A percentile compares a stretch with the other conserved stretches of the same genome.
Evolutionary conservation across 1,284 basidiomycete genomes (phyloP).

Genomic region (Boletus calvinii): DNA sequence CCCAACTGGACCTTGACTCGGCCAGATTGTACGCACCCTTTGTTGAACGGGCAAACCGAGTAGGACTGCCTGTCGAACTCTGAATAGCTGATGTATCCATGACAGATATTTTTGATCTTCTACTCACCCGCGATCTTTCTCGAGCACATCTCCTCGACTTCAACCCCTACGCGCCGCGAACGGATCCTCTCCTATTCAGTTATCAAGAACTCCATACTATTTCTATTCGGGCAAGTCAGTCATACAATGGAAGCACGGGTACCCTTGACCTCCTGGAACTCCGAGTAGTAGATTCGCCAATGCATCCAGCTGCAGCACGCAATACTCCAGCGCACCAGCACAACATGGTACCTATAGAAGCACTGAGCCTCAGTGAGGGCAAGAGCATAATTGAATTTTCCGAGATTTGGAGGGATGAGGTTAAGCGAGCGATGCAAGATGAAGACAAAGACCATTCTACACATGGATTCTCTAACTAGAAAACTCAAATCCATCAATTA

Average conservation of each 20-base stretch:
- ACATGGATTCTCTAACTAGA: background rate
- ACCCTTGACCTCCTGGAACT: constrained; percentile 46
- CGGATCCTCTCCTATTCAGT: constrained; percentile 84
- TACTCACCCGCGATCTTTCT: constrained; percentile 78
- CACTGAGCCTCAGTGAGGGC: constrained; percentile 76
- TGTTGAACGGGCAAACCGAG: background rate
- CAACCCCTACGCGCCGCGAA: constrained; percentile 83
- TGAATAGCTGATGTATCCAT: background rate
- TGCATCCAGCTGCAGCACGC: constrained; percentile 63
- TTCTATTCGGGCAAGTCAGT: constrained; percentile 17
- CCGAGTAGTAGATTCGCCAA: constrained; percentile 68
- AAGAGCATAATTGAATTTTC: constrained; percentile 71
- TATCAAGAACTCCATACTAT: constrained; percentile 73
- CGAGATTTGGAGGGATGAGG: constrained; percentile 59
- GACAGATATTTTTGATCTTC: constrained; percentile 84
- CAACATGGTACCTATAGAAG: constrained; percentile 93
- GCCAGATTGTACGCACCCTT: constrained; percentile 62
- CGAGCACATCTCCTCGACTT: constrained; percentile 86
- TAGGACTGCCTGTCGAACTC: background rate
- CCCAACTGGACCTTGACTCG: constrained; percentile 53
- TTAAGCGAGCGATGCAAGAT: constrained; percentile 43
- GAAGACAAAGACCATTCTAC: constrained; percentile 3
- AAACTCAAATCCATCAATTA: background rate
- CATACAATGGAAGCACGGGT: background rate
- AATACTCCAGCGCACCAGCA: constrained; percentile 78